A percentile compares a stretch with the other conserved stretches of the same genome.
Evolutionary conservation across 176 grass and related monocot species (phyloP).

Genomic region (Oropetium thomaeum): DNA sequence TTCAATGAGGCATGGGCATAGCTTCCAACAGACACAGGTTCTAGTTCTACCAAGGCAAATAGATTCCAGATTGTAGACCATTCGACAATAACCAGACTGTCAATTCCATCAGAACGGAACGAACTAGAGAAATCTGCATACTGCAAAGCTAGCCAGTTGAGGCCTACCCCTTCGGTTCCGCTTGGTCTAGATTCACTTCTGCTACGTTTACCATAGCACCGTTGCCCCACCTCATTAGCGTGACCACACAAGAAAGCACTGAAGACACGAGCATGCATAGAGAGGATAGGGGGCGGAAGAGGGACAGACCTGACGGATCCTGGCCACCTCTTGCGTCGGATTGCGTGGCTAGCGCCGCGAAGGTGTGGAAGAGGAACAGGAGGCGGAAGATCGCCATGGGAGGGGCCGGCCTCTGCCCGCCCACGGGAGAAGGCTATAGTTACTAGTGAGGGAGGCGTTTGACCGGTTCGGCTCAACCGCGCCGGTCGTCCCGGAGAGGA

Average conservation of each 20-base stretch:
- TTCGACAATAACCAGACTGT: neutral
- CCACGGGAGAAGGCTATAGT: neutral
- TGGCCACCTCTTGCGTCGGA: conserved; percentile 18
- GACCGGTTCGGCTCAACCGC: conserved; percentile 4
- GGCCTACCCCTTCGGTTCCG: neutral
- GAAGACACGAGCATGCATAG: neutral
- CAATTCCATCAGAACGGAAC: neutral
- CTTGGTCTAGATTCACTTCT: neutral
- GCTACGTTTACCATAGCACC: neutral
- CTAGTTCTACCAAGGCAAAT: neutral
- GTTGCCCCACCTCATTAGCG: neutral
- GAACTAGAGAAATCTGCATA: neutral
- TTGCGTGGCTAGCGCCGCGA: conserved; percentile 1
- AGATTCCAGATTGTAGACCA: neutral
- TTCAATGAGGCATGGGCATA: neutral
- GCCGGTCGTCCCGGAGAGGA: neutral
- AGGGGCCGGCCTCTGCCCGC: neutral
- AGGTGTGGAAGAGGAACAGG: conserved; percentile 29
- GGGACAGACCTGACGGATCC: conserved; percentile 29
- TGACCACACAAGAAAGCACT: neutral
- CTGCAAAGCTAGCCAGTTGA: neutral
- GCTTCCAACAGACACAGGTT: neutral
- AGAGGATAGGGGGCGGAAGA: neutral
- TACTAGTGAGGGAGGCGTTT: neutral
- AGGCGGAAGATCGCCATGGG: conserved; percentile 47